Evolutionary conservation across 2,329 filamentous ascomycete genomes (phyloP), one percentile per base, ranked within the genome.

Genomic region (Berkeleyomyces basicola): DNA sequence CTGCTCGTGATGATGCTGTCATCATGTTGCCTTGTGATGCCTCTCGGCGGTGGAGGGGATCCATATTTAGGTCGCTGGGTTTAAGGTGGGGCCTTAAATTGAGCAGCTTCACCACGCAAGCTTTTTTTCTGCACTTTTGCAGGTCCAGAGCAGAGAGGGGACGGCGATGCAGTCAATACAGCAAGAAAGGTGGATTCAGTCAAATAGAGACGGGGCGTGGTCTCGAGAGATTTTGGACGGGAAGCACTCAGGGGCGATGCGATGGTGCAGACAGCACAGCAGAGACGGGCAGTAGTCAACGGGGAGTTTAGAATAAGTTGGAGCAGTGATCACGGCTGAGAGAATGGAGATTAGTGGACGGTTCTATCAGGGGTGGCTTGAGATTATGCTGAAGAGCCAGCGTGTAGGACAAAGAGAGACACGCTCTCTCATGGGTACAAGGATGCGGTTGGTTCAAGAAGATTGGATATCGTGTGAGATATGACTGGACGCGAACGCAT

Each of bases 1-100:
- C 40, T 59, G 58, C 42, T 63, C 58, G 5, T 61, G 53, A 31
- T 63, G n/a, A 14, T 55, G 62, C 4, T 60, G 43, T 55, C 31
- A 42, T 46, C 10, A 59, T 47, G 61, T 14, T 37, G 62, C 16
- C 60, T n/a, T 59, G 42, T 58, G 62, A 43, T 57, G 42, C n/a
- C 51, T 49, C 33, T 58, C 57, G 44, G 53, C 31, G 42, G 49
- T 59, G 42, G 42, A 31, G n/a, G 39, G 58, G 62, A 14, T 64
- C 62, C 62, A 64, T 64, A 49, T 61, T 64, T 58, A 59, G 51
- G 43, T 16, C 58, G 49, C 14, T 59, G 58, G 51, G 51, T n/a
- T 39, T 55, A 55, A 55, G 16, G 51, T 55, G 51, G 33, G 16
- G 7, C 33, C 11, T 16, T 31, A n/a, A n/a, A n/a, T 39, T n/a